Evolutionary conservation across 2,329 filamentous ascomycete genomes (phyloP).

Genomic region (Colletotrichum eremochloae): DNA sequence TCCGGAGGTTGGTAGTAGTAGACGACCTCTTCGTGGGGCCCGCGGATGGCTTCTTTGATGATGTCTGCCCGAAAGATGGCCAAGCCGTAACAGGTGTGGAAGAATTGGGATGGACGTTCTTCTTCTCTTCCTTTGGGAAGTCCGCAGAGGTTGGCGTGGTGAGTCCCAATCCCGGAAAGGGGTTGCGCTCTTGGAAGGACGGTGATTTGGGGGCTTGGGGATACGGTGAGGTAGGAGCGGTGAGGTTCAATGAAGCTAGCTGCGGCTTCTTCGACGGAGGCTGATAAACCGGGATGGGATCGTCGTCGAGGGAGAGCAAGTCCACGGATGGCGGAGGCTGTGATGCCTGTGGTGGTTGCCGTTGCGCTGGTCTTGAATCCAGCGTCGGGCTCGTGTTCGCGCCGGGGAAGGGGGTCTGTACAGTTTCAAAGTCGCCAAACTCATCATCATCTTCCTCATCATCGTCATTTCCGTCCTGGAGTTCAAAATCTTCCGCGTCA

Average conservation of each 20-base stretch:
- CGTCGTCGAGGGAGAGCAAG: conserved; percentile 56
- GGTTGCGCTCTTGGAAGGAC: conserved; percentile 67
- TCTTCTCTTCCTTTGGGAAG: conserved; percentile 51
- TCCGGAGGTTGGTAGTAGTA: conserved; percentile 30
- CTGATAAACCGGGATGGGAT: conserved; percentile 45
- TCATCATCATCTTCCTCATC: conserved; percentile 57
- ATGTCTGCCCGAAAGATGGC: conserved; percentile 53
- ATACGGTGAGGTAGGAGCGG: conserved; percentile 53
- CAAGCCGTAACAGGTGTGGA: conserved; percentile 61
- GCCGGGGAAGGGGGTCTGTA: conserved; percentile 44
- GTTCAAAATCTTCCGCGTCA: conserved; percentile 71
- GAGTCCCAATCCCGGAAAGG: conserved; percentile 63
- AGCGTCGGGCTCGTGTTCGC: conserved; percentile 19
- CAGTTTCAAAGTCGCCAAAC: conserved; percentile 73
- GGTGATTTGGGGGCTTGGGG: conserved; percentile 65
- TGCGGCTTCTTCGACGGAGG: conserved; percentile 48
- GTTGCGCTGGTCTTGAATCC: conserved; percentile 44
- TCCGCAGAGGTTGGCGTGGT: conserved; percentile 56
- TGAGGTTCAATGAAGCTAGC: conserved; percentile 52
- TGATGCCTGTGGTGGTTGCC: conserved; percentile 36
- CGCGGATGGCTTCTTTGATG: conserved; percentile 10
- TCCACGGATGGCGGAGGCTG: conserved; percentile 53
- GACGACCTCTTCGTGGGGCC: conserved; percentile 29
- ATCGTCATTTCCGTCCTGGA: conserved; percentile 55
- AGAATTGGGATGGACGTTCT: conserved; percentile 52